These are phyloP conservation scores for Elaeagnus macrophylla DNA, from an alignment of 306 rosid species.

Conservation along the genomic window DNA sequence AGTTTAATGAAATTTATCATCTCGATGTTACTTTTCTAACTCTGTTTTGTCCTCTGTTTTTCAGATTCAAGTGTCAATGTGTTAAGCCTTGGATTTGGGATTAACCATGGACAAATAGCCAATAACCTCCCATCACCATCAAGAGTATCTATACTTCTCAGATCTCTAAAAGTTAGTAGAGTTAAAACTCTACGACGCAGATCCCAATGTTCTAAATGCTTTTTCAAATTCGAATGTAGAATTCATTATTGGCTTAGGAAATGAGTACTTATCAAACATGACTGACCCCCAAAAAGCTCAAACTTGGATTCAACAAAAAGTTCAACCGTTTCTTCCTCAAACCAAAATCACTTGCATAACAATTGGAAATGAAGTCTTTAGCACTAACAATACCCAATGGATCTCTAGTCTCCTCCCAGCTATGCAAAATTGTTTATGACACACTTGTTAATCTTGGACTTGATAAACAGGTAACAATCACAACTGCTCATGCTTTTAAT, in stretches of 20 bases:
- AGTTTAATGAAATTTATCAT: neutral
- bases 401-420: conserved; percentile 54
- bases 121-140: conserved; percentile 64
- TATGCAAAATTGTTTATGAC: conserved; percentile 49
- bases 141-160: conserved; percentile 45
- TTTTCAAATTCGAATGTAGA: conserved; percentile 56
- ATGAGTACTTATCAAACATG: conserved; percentile 49
- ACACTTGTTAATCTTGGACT: conserved; percentile 58
- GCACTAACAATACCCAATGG: conserved; percentile 28
- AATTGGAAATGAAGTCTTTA: conserved; percentile 71
- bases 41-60: neutral
- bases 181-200: conserved; percentile 88
- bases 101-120: conserved; percentile 88
- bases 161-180: conserved; percentile 49
- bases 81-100: conserved; percentile 46
- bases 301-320: conserved; percentile 47
- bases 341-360: conserved; percentile 57
- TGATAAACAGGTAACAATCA: conserved; percentile 40
- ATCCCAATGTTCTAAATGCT: conserved; percentile 66
- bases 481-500: conserved; percentile 61
- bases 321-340: conserved; percentile 45
- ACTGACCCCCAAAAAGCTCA: conserved; percentile 50
- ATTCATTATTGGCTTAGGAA: conserved; percentile 65
- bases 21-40: neutral
- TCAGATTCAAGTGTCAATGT: conserved; percentile 40